Conservation (phyloP, 2,329 filamentous ascomycete genomes). For the Hypoxylon sp. region DNA sequence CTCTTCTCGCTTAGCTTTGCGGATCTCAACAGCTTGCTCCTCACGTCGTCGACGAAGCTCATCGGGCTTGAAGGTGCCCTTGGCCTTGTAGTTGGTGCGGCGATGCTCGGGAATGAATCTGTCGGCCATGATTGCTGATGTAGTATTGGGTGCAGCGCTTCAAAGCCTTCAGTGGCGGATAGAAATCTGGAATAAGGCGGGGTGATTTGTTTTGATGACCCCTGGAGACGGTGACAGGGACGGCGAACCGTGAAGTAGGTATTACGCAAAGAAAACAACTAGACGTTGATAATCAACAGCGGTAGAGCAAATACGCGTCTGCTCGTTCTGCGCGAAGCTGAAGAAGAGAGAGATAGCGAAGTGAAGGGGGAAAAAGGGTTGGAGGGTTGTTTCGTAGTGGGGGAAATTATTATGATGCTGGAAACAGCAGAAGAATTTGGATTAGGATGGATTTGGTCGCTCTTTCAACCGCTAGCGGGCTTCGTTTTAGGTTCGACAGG, state of each 20-base stretch:
- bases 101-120: slow-evolving; percentile 99
- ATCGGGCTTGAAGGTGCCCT: slow-evolving; percentile 98
- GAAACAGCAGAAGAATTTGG: slow-evolving; percentile 50
- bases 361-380: slow-evolving; percentile 30
- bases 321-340: slow-evolving; percentile 11
- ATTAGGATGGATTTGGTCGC: slow-evolving; percentile 44
- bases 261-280: slow-evolving; percentile 9
- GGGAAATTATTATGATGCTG: slow-evolving; percentile 49
- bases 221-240: slow-evolving; percentile 14
- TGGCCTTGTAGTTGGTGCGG: slow-evolving; percentile 99
- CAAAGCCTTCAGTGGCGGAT: slow-evolving; percentile 36
- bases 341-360: slow-evolving; percentile 17
- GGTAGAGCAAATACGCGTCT: slow-evolving; percentile 9
- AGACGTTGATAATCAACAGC: slow-evolving; percentile 1
- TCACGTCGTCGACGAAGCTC: slow-evolving; percentile 98
- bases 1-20: slow-evolving; percentile 98
- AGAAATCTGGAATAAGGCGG: slow-evolving; percentile 46
- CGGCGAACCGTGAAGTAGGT: slow-evolving; percentile 10
- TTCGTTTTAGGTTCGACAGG: slow-evolving; percentile 13
- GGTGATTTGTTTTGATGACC: slow-evolving; percentile 51
- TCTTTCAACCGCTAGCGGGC: slow-evolving; percentile 48
- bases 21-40: slow-evolving; percentile 99
- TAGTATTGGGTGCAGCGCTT: slow-evolving; percentile 15
- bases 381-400: slow-evolving; percentile 44
- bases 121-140: slow-evolving; percentile 83